Base-by-base conservation (phyloP, 2,329 filamentous ascomycete species). In the Exophiala xenobiotica region DNA sequence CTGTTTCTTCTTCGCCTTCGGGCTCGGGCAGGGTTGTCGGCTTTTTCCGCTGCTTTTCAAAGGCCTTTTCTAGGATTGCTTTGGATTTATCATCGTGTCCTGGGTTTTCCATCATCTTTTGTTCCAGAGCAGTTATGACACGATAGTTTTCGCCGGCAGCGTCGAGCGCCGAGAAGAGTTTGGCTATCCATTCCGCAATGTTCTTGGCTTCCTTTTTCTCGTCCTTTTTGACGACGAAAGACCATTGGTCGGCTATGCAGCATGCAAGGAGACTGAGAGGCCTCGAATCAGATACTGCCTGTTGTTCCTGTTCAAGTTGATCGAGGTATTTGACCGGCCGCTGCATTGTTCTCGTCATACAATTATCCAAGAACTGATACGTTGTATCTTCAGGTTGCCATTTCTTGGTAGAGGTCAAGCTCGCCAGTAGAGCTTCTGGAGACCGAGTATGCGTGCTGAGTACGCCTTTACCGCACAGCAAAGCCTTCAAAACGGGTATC, bases 251-350 rank as follows among this genome's bases (percentile, higher is more conserved):
- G 2, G 81, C 72, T 16, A 95, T 74, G 0, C 84, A 80, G 59
- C 89, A 78, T 8, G 83, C 74, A 3, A 96, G 63, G 14, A 90
- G 77, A n/a, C 65, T 56, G n/a, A 69, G 49, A 54, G 43, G 50
- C 59, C 33, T 66, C 57, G 37, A 46, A 37, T 61, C 59, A 9
- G 59, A 61, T 16, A 51, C 24, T 60, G 3, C 64, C 68, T 23
- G 65, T 61, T 14, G 59, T 2, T 72, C 60, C 37, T 74, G 67
- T 47, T 71, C 67, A 53, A 69, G 59, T 1, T 79, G 59, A 33
- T 81, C 77, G 54, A 93, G 87, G 22, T 93, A 82, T 63, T 96
- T 95, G 63, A 95, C 85, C 0, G 90, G 87, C 19, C 86, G 85
- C 50, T 79, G 83, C 12, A 85, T 84, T 60, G 88, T 88, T 19